Evolutionary conservation across 73 alveolate species (phyloP), one percentile per base, ranked within the genome.

Genomic region (Paramecium octaurelia): DNA sequence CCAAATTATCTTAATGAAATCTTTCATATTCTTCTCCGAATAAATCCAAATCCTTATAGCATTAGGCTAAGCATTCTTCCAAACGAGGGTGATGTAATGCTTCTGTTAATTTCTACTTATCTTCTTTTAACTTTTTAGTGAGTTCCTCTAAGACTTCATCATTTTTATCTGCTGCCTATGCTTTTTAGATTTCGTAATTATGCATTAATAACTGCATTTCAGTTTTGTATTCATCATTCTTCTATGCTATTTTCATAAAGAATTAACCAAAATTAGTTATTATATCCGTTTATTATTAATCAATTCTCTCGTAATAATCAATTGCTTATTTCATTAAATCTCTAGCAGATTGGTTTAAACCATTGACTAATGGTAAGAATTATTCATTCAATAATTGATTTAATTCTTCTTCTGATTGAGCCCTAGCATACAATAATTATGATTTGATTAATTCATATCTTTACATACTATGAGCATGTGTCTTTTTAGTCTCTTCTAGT

Each of bases 211-310:
- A 34, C 27, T 43, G n/a, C 64, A 44, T 44, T 14, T 89, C 88
- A 16, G 80, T 89, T 44, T 89, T 89, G 58, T 89, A 70, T 89
- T 89, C 94, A 71, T 89, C 94, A 89, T 89, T 89, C 29, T 89
- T 89, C 12, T 48, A 64, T 42, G 92, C 91, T 20, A 89, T 89
- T 36, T 89, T 89, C 64, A 46, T 71, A 16, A 71, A 89, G 21
- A 70, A 89, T 59, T 42, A 44, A 9, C 94, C 94, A 48, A 27
- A 36, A 73, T 89, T 89, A 3, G 21, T 69, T 11, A 89, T 34
- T 40, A 89, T 46, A 58, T 89, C 94, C 21, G 59, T 44, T 21
- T 89, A 69, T 18, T 89, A 70, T 36, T 42, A 29, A 44, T 89
- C 94, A 48, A 59, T 89, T 27, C 57, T 83, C 42, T 89, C 94